Base-by-base conservation (phyloP, 371 early-diverging fungal species). In the Chytridium lagenaria region DNA sequence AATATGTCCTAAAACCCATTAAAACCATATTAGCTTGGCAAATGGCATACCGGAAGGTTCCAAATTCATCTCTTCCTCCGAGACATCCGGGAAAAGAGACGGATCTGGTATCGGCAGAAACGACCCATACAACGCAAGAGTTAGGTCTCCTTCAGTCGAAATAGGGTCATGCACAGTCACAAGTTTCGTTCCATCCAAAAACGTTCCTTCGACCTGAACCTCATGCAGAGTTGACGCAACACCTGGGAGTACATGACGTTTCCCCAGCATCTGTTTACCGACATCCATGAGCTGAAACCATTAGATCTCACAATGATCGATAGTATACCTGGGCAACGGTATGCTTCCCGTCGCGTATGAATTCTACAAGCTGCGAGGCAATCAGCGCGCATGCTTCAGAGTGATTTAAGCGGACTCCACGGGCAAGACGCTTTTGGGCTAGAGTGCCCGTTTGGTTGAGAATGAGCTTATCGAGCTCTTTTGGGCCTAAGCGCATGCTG, bases 141-240 rank as follows among this genome's bases (percentile, higher is more conserved):
- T 88, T 30, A 94, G 77, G 77, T 97, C 89, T 36, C 94, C 96
- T 70, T 91, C 90, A 28, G 90, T 88, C 73, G 91, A 88, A 67
- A 95, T 91, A 23, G 96, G 96, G 51, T 93, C 89, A 69, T 94
- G 95, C 1, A 97, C 92, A 0, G 97, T 95, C 10, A 95, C 92
- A 1, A 97, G 85, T 78, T 94, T 95, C 0, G 95, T 93, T 23
- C 97, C 96, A 68, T 95, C 94, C 1, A 88, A 91, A 78, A 95
- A 95, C 15, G 94, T 93, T n/a, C 95, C 66, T 37, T 66, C 66
- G 1, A 94, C 83, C 73, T 95, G 94, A 22, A 97, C 94, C 65
- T 94, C 93, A 57, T 88, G 83, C 34, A 96, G 77, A 0, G 87
- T 88, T 57, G 86, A 81, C 3, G 86, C 80, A 1, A 92, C 94